phyloP scores from a whole-genome alignment of 768 basidiomycete genomes.

The Galerina sulciceps region DNA sequence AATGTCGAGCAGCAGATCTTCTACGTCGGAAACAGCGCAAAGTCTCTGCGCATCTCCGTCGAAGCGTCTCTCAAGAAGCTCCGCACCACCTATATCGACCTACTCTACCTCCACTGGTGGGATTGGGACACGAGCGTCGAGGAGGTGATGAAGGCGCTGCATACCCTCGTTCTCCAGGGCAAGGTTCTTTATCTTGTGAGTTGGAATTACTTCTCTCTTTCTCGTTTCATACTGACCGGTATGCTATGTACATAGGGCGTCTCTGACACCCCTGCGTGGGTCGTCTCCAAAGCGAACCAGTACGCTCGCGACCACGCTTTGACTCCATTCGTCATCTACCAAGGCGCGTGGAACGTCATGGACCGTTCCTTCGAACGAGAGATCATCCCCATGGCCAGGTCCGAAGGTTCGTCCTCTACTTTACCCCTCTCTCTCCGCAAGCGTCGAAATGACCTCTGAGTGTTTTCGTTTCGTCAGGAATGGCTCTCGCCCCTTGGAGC shows the following conservation, averaged over 20 bases:
- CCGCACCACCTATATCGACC: slow-evolving; percentile 49
- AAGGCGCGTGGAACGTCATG: slow-evolving; percentile 49
- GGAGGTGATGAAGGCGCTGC: slow-evolving; percentile 57
- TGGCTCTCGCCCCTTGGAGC: slow-evolving; percentile 38
- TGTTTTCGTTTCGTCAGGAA: slow-evolving; percentile 16
- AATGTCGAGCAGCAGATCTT: slow-evolving; percentile 16
- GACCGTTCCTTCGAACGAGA: slow-evolving; percentile 56
- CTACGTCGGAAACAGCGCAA: slow-evolving; percentile 36
- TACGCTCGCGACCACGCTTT: slow-evolving; percentile 52
- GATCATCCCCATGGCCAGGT: slow-evolving; percentile 50
- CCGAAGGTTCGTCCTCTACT: slow-evolving; percentile 36
- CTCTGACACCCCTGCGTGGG: slow-evolving; percentile 51
- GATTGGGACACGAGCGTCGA: slow-evolving; percentile 57
- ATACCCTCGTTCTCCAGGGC: slow-evolving; percentile 53
- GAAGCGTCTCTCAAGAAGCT: slow-evolving; percentile 51
- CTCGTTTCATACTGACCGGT: too few relatives aligned
- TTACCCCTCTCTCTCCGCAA: slow-evolving; percentile 11
- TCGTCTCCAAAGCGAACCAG: slow-evolving; percentile 51
- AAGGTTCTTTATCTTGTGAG: slow-evolving; percentile 52
- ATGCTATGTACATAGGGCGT: slow-evolving; percentile 40
- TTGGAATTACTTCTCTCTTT: background rate
- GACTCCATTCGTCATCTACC: slow-evolving; percentile 59
- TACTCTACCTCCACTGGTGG: slow-evolving; percentile 55
- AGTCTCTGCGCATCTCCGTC: slow-evolving; percentile 46
- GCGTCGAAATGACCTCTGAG: too few relatives aligned